Percentiles rank a stretch among this genome's conserved stretches.
phyloP scores from a whole-genome alignment of 2,329 filamentous ascomycete species.

The Alternaria gaisen region DNA sequence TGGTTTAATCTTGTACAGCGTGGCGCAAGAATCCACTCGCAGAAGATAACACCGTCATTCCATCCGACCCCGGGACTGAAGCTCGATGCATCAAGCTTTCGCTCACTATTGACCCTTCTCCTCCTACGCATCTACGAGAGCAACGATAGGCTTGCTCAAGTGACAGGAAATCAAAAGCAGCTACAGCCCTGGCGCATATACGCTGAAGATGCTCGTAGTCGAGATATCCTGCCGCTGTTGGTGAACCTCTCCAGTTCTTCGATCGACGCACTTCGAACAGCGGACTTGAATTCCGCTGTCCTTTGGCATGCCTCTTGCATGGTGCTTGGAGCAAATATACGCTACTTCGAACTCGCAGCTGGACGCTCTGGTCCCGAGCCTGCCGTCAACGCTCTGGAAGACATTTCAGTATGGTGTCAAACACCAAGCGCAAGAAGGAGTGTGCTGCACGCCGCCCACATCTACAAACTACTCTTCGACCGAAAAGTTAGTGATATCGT shows the following conservation, averaged over 20 bases:
- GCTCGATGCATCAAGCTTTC: slow-evolving; percentile 41
- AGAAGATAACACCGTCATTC: slow-evolving; percentile 46
- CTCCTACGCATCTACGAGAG: slow-evolving; percentile 46
- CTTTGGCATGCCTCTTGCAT: slow-evolving; percentile 65
- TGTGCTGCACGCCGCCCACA: slow-evolving; percentile 62
- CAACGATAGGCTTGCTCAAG: slow-evolving; percentile 44
- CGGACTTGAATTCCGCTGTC: slow-evolving; percentile 60
- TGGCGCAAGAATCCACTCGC: slow-evolving; percentile 41
- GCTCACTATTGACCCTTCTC: slow-evolving; percentile 44
- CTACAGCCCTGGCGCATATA: slow-evolving; percentile 55
- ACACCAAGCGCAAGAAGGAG: slow-evolving; percentile 61
- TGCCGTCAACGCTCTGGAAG: slow-evolving; percentile 59
- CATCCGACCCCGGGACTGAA: slow-evolving; percentile 45
- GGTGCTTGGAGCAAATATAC: slow-evolving; percentile 61
- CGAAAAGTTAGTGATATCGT: slow-evolving; percentile 63
- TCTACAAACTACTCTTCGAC: slow-evolving; percentile 61
- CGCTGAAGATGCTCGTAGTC: slow-evolving; percentile 58
- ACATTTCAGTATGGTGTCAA: slow-evolving; percentile 61
- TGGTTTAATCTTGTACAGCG: slow-evolving; percentile 45
- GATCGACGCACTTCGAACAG: slow-evolving; percentile 53
- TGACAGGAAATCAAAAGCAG: slow-evolving; percentile 37
- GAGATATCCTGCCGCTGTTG: slow-evolving; percentile 49
- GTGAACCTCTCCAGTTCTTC: slow-evolving; percentile 53
- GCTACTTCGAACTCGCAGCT: slow-evolving; percentile 63
- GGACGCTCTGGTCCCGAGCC: slow-evolving; percentile 59